Evolutionary conservation across 208 protist genomes (phyloP), one percentile per base, ranked within the genome.

Genomic region (Acanthamoeba royreba): DNA sequence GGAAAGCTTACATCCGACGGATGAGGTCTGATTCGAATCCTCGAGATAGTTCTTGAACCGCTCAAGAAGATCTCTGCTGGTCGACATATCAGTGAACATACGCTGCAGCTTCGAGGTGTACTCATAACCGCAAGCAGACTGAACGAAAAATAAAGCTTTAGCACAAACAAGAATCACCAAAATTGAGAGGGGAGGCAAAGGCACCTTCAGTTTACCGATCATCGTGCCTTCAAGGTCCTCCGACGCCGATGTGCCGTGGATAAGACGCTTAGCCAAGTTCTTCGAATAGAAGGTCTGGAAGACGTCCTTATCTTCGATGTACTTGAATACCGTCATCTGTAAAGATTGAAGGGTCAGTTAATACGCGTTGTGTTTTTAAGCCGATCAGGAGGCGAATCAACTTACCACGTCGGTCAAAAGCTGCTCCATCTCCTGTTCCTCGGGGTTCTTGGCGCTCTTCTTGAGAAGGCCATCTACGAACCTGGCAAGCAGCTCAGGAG

Each of bases 241-340:
- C 7, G 72, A 94, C 33, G 93, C 93, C 17, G 92, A 96, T 8
- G 81, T 93, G 25, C 91, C 89, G 49, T 97, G 55, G 52, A 98
- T 96, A 4, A 98, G 92, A n/a, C 97, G 91, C 42, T 97, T 96
- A 5, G 97, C 94, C 47, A 98, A 93, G 77, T 96, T 96, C 35
- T 96, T 93, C 5, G 87, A 95, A 69, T 98, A 98, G 92, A 98
- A 98, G 69, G 96, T 97, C 88, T 98, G 95, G 66, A 98, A 98
- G 2, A 98, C 97, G 92, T 98, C 97, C 63, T 97, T 98, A 85
- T 98, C 97, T 31, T 98, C 97, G n/a, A 98, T 92, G 93, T 97
- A 97, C 92, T 97, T 95, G 52, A 97, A 97, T 28, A 97, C 81
- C 4, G 93, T 83, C 96, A 97, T 97, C 79, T 95, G 25, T 31